Evolutionary conservation across 306 rosid species (phyloP), one percentile per base, ranked within the genome.

Genomic region (Ormosia semicastrata): DNA sequence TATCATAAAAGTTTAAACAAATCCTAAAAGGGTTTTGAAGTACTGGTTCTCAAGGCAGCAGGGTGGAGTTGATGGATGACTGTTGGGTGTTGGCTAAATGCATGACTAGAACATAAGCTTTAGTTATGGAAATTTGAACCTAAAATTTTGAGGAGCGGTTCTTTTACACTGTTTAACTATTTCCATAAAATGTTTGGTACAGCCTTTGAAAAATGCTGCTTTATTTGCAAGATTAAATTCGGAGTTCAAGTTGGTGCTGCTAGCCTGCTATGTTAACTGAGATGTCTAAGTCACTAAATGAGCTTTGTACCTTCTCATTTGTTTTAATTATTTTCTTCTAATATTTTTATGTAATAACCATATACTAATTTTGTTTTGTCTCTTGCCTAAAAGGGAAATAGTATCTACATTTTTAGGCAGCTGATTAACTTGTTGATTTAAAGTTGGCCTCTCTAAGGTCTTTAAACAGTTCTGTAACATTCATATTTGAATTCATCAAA

Each of bases 71-170:
- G 10, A 72, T 52, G 15, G 66, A 54, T 73, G 39, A 53, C n/a
- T 24, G 7, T 67, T 40, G 41, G 41, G 24, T 0, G 24, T 24
- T 24, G 24, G 24, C 54, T 50, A 52, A 53, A 73, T 80, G 36
- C 66, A 52, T 73, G 69, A 73, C 46, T 73, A 66, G 80, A 73
- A 81, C 46, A 7, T 66, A 36, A 53, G 17, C 66, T 73, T 64
- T 60, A 64, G 75, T 50, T 44, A 24, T 64, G 67, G 74, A 15
- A 81, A 58, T 29, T 37, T 63, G 78, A 32, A 72, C 43, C 73
- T 62, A 36, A 71, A 60, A 64, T 52, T 66, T 52, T 63, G 75
- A 58, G 29, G 4, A 39, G 73, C 4, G 47, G 40, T 73, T 63
- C 37, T 24, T 43, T 47, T 53, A 34, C 50, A 12, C 39, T 11